Percentiles rank a stretch among this genome's conserved stretches.
Evolutionary conservation across 2,329 filamentous ascomycete species (phyloP).

Genomic region (Mycogone perniciosa): DNA sequence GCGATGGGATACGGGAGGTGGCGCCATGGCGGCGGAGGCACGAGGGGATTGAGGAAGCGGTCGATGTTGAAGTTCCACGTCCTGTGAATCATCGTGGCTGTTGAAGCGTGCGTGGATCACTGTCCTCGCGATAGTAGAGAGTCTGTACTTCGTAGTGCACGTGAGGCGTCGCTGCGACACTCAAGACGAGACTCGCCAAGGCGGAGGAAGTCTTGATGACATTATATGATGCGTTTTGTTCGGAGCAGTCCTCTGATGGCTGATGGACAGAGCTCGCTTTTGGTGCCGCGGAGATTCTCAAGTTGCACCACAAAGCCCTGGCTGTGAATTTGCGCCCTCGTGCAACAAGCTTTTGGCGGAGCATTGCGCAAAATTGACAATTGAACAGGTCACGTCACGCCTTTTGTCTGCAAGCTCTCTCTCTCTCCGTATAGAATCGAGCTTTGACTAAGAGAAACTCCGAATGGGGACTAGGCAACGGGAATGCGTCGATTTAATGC

Average conservation of each 20-base stretch:
- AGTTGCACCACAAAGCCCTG: conserved; percentile 10
- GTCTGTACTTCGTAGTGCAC: background rate
- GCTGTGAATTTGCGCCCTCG: background rate
- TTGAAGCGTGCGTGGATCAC: too few relatives aligned
- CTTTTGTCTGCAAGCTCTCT: too few relatives aligned
- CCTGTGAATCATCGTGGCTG: conserved; percentile 12
- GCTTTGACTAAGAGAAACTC: too few relatives aligned
- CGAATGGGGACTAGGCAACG: too few relatives aligned
- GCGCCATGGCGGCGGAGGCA: conserved; percentile 60
- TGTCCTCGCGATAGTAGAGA: background rate
- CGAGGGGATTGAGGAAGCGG: conserved; percentile 61
- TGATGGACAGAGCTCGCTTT: background rate
- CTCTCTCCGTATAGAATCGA: too few relatives aligned
- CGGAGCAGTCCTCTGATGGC: background rate
- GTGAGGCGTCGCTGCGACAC: background rate
- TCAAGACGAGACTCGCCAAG: background rate
- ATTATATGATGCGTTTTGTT: background rate
- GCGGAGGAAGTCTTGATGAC: background rate
- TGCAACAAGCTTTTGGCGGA: background rate
- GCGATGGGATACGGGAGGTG: conserved; percentile 59
- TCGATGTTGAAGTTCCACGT: conserved; percentile 67
- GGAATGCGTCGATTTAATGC: too few relatives aligned
- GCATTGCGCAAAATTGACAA: too few relatives aligned
- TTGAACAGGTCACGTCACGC: too few relatives aligned
- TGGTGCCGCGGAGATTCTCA: conserved; percentile 23